Base-by-base conservation (phyloP, 164 flowering plant species). In the Macadamia integrifolia region DNA sequence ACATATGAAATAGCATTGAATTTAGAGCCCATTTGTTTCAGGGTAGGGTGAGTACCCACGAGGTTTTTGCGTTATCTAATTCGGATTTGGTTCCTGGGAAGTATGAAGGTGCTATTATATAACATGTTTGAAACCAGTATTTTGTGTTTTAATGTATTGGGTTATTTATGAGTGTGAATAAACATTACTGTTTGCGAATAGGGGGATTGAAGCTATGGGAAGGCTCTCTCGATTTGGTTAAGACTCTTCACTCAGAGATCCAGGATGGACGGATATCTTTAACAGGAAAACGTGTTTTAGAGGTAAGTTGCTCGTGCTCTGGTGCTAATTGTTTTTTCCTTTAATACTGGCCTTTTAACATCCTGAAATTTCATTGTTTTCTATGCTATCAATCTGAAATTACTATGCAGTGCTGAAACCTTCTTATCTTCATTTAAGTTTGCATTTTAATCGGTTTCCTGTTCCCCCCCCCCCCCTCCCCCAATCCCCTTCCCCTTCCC, bases 171-270 rank as follows among this genome's bases (percentile, higher is more conserved):
- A 35, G 5, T 35, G 40, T 35, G 53, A 42, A 15, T 7, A 8
- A 10, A 10, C 66, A 18, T 14, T 40, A 31, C 61, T 49, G 12
- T 66, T 65, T 49, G 52, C 30, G 14, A 59, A 52, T 57, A 94
- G 98, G 99, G n/a, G 98, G 98, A 44, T 72, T 95, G 69, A 95
- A 95, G 82, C 68, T 92, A 58, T 95, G 99, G 98, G 98, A 95
- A 80, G 97, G 96, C 58, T 88, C 97, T 15, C 69, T 90, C 30
- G 99, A 95, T 84, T 80, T 95, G 67, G 79, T 92, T 52, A 86
- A 82, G 75, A 67, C 86, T 52, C 89, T 95, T 14, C 72, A 62
- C 28, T 78, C 82, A 0, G 90, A 95, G 70, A 61, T 84, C 77
- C 77, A 79, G 73, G 72, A 74, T 65, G 88, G 82, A 31, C 65